Evolutionary conservation across 176 grass and related monocot species (phyloP).

Genomic region (Avena atlantica): DNA sequence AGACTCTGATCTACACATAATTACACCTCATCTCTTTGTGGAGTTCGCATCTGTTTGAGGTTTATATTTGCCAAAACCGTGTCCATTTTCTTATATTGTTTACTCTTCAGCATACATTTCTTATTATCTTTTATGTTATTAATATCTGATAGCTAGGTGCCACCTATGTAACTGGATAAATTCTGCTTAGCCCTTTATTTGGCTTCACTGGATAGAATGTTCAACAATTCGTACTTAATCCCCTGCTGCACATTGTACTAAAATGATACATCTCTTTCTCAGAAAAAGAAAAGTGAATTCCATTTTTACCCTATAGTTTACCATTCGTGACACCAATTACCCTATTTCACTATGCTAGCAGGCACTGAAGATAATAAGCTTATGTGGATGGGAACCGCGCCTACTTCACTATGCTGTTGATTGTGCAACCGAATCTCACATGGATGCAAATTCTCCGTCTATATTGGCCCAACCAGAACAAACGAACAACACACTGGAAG

Average conservation of each 20-base stretch:
- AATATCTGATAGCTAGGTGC: conserved; percentile 23
- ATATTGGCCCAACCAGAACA: conserved; percentile 51
- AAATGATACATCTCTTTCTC: conserved; percentile 1
- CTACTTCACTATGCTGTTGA: conserved; percentile 87
- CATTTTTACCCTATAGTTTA: neutral
- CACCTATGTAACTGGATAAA: conserved; percentile 13
- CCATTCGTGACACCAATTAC: neutral
- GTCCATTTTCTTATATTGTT: neutral
- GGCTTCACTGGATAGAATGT: conserved; percentile 5
- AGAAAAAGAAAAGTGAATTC: neutral
- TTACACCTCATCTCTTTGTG: conserved; percentile 42
- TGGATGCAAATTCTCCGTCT: conserved; percentile 43
- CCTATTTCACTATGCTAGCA: conserved; percentile 32
- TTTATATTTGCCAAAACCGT: conserved; percentile 12
- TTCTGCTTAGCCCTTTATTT: conserved; percentile 22
- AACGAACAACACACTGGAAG: conserved; percentile 46
- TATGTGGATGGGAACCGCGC: conserved; percentile 90
- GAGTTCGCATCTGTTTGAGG: conserved; percentile 18
- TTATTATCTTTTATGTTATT: conserved; percentile 8
- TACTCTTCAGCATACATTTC: conserved; percentile 11
- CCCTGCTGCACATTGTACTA: neutral
- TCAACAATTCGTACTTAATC: conserved; percentile 14
- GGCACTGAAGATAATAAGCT: conserved; percentile 85
- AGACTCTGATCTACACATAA: conserved; percentile 38
- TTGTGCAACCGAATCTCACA: conserved; percentile 61